A percentile compares a stretch with the other conserved stretches of the same genome.
phyloP scores from a whole-genome alignment of 768 basidiomycete species.

The Guyanaporus albipodus region DNA sequence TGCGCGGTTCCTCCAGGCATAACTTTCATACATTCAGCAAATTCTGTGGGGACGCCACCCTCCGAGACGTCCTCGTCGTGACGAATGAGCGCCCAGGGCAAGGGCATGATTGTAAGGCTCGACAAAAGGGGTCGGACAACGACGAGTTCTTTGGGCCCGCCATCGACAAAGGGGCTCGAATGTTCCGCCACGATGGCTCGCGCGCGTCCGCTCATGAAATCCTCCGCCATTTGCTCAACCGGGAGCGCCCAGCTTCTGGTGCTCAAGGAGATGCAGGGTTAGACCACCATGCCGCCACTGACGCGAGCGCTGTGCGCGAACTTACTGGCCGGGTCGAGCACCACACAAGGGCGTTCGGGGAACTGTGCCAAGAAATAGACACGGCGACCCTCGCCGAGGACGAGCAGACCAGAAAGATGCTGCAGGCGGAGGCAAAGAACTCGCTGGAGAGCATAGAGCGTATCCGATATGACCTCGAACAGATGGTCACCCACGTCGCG shows the following conservation, averaged over 20 bases:
- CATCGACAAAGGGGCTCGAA: constrained; percentile 41
- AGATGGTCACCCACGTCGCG: constrained; percentile 34
- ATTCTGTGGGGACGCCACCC: constrained; percentile 45
- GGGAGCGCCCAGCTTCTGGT: constrained; percentile 34
- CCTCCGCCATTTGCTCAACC: constrained; percentile 38
- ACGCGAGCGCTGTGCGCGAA: constrained; percentile 42
- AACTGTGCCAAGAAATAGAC: constrained; percentile 40
- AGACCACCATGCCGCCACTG: constrained; percentile 41
- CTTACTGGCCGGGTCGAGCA: constrained; percentile 40
- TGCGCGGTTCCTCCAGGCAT: constrained; percentile 40
- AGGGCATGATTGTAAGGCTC: constrained; percentile 26
- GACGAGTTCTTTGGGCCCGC: constrained; percentile 44
- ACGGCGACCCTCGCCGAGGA: constrained; percentile 38
- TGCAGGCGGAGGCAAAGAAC: constrained; percentile 37
- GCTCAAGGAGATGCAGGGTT: constrained; percentile 47
- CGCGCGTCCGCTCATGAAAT: constrained; percentile 43
- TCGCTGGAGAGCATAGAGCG: constrained; percentile 38
- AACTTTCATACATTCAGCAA: constrained; percentile 46
- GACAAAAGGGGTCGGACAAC: constrained; percentile 37
- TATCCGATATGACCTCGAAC: constrained; percentile 39
- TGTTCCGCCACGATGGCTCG: constrained; percentile 40
- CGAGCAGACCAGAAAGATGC: constrained; percentile 35
- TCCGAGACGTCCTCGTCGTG: constrained; percentile 45
- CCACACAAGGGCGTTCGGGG: constrained; percentile 40
- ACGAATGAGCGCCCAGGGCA: constrained; percentile 45